Evolutionary conservation across 768 basidiomycete species (phyloP), one percentile per base, ranked within the genome.

Genomic region (Exidia glandulosa): DNA sequence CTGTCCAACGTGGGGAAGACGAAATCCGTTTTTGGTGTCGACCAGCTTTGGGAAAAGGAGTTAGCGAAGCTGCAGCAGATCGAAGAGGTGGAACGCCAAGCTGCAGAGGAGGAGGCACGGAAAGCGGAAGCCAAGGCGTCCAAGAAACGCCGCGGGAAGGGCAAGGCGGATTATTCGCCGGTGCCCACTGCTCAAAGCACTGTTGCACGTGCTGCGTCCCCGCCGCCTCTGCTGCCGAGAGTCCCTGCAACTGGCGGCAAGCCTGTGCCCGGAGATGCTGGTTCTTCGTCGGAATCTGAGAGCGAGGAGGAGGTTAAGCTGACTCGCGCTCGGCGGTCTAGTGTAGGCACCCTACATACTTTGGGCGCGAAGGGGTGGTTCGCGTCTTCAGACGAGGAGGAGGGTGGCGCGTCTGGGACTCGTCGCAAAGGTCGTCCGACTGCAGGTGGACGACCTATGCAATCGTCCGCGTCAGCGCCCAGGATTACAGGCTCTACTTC

Each of bases 11-110:
- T 77, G 57, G 60, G 77, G 0, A 77, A 74, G 45, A 80, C 79
- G 37, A 82, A 80, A 60, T 94, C 92, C n/a, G 90, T 94, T 10
- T 96, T 95, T 66, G 94, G 94, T 2, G 87, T 90, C 1, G 94
- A 96, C 70, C 88, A 87, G n/a, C 66, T 95, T 10, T 95, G 94
- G 94, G 88, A 94, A 67, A 79, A 83, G 41, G 94, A 96, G 71
- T 80, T 93, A 77, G 81, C 72, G 19, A 95, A 90, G 70, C 75
- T 95, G 57, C 81, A 81, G 63, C 77, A 83, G 61, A 88, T 94
- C 0, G 86, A 95, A 69, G 85, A 82, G 13, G 69, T 66, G 57
- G 92, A 94, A 68, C 78, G 74, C 59, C 68, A 66, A 12, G 85
- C 83, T 60, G 79, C 77, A n/a, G 81, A 82, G 61, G 79, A 76